A percentile compares a stretch with the other conserved stretches of the same genome.
These are phyloP conservation scores for Rhynchospora breviuscula DNA, from an alignment of 176 grass and related monocot species.

Conservation along the genomic window DNA sequence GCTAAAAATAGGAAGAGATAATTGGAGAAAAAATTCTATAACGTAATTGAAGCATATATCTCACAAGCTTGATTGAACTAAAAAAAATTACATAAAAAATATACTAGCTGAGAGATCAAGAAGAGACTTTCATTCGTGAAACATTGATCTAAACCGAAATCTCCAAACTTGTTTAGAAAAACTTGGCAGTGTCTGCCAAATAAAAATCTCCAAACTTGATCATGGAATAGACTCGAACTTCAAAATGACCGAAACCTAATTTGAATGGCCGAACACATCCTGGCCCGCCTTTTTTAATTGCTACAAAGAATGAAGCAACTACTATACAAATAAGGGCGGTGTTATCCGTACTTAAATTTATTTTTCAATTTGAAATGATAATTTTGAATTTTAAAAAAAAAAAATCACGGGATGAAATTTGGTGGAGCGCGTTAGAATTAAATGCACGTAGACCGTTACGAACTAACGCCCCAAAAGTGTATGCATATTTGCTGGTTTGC, in stretches of 20 bases:
- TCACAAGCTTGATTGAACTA: not conserved
- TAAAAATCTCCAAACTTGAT: not conserved
- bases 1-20: too few species aligned
- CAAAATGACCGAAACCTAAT: not conserved
- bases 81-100: not conserved
- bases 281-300: not conserved
- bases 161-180: not conserved
- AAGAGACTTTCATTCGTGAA: not conserved
- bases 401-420: constrained; percentile 25
- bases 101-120: not conserved
- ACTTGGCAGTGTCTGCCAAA: too few species aligned
- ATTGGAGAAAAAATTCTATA: not conserved
- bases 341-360: not conserved
- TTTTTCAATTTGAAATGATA: constrained; percentile 10
- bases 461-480: not conserved
- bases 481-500: not conserved
- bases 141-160: not conserved
- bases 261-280: not conserved
- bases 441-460: constrained; percentile 17
- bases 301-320: too few species aligned
- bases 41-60: not conserved
- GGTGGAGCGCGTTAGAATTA: constrained; percentile 17
- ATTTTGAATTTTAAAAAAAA: not conserved
- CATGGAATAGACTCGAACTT: not conserved
- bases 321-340: not conserved